These are phyloP conservation scores for Fomitopsis serialis DNA, from an alignment of 768 basidiomycete genomes.

Conservation along the genomic window DNA sequence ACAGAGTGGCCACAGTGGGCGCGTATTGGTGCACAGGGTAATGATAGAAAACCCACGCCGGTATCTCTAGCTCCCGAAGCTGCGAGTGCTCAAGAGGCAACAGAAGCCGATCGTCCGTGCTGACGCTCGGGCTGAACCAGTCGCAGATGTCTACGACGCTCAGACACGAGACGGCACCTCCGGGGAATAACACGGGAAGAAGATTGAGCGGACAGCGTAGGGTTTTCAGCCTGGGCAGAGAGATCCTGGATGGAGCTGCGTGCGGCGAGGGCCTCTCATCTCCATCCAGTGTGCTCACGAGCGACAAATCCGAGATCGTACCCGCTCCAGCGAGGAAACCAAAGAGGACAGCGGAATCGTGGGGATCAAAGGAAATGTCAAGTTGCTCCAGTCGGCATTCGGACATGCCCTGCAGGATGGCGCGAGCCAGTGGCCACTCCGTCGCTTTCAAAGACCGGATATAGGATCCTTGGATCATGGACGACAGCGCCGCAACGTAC, in stretches of 20 bases:
- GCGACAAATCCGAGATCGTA: background rate
- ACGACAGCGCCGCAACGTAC: conserved; percentile 1
- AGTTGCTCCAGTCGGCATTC: background rate
- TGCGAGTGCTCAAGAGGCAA: background rate
- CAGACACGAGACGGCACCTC: background rate
- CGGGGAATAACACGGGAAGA: background rate
- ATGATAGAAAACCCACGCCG: background rate
- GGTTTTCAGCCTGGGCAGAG: background rate
- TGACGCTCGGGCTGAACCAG: background rate
- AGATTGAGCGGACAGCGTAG: conserved; percentile 4
- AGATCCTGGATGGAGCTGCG: background rate
- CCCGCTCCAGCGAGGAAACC: background rate
- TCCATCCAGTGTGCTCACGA: background rate
- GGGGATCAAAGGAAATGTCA: background rate
- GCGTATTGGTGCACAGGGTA: background rate
- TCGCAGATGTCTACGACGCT: conserved; percentile 2
- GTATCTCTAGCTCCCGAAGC: background rate
- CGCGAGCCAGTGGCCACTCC: conserved; percentile 1
- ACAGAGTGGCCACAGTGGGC: background rate
- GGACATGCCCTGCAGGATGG: background rate
- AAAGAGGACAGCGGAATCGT: background rate
- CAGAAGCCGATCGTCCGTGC: background rate
- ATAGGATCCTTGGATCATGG: background rate
- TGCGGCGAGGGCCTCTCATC: background rate
- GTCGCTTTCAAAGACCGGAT: conserved; percentile 1